Percentiles rank a stretch among this genome's conserved stretches.
Evolutionary conservation across 1,284 basidiomycete species (phyloP).

Genomic region (Leccinum subspadiceum): DNA sequence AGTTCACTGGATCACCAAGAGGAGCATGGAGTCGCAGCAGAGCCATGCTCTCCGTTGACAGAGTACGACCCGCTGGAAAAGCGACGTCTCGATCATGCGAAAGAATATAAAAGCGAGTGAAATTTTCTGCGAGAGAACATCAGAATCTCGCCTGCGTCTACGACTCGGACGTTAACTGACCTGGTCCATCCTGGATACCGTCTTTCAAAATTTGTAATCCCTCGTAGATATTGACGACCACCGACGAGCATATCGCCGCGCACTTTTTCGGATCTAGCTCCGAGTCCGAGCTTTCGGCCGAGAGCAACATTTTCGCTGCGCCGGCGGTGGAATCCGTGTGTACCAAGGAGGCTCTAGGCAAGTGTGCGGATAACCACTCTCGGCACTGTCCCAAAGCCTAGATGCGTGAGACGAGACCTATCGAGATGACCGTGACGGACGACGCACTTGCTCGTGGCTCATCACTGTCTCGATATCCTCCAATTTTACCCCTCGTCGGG

Average conservation of each 20-base stretch:
- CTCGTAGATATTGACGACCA: conserved; percentile 56
- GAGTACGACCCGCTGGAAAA: conserved; percentile 22
- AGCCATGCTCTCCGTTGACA: conserved; percentile 31
- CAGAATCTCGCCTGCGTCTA: background rate
- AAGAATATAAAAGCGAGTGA: conserved; percentile 62
- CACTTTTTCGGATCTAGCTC: conserved; percentile 40
- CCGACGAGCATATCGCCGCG: conserved; percentile 71
- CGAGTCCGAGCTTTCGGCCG: conserved; percentile 8
- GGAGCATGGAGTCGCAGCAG: conserved; percentile 38
- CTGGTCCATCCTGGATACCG: conserved; percentile 60
- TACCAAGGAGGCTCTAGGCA: conserved; percentile 52
- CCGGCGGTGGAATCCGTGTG: conserved; percentile 67
- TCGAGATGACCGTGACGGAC: background rate
- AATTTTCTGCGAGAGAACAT: conserved; percentile 46
- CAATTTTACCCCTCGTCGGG: conserved; percentile 51
- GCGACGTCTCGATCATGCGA: conserved; percentile 34
- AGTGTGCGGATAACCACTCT: conserved; percentile 48
- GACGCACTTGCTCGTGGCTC: conserved; percentile 74
- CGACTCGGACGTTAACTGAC: background rate
- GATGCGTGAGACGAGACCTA: conserved; percentile 2
- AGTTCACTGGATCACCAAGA: background rate
- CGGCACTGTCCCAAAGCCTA: conserved; percentile 79
- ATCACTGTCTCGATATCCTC: conserved; percentile 53
- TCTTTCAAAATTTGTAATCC: conserved; percentile 55
- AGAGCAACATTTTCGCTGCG: conserved; percentile 56